A percentile compares a stretch with the other conserved stretches of the same genome.
These are phyloP conservation scores for Asterophora parasitica DNA, from an alignment of 768 basidiomycete genomes.

Conservation along the genomic window DNA sequence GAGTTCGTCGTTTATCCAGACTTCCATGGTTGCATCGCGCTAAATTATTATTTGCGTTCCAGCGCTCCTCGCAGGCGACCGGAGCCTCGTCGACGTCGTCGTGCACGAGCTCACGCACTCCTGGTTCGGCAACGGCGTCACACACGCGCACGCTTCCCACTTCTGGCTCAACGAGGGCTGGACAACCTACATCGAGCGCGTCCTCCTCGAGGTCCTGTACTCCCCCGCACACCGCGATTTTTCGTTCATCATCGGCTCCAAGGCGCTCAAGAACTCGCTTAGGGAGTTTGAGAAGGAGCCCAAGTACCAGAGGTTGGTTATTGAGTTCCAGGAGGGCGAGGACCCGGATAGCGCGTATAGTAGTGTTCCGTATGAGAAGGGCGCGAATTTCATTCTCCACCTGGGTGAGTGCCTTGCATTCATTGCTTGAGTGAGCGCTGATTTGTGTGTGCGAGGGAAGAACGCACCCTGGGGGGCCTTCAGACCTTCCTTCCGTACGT, in stretches of 20 bases:
- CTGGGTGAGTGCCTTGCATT: conserved; percentile 66
- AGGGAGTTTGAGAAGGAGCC: conserved; percentile 53
- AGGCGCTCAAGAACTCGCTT: conserved; percentile 68
- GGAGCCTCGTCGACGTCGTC: conserved; percentile 81
- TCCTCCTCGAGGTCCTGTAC: conserved; percentile 66
- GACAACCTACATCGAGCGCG: conserved; percentile 90
- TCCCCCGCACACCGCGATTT: conserved; percentile 77
- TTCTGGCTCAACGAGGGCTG: conserved; percentile 93
- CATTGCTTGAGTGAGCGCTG: background rate
- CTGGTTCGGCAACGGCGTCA: conserved; percentile 91
- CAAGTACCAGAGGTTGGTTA: conserved; percentile 76
- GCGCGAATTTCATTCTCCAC: conserved; percentile 81
- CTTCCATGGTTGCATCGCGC: background rate
- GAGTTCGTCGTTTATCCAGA: conserved; percentile 39
- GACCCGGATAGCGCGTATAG: conserved; percentile 77
- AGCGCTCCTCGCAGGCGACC: conserved; percentile 86
- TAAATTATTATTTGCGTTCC: background rate
- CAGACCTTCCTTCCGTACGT: conserved; percentile 84
- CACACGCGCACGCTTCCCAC: conserved; percentile 70
- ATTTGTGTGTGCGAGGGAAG: conserved; percentile 25
- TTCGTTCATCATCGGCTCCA: conserved; percentile 71
- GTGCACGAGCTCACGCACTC: conserved; percentile 86
- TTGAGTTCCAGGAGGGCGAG: conserved; percentile 68
- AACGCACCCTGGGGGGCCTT: conserved; percentile 73
- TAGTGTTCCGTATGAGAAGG: conserved; percentile 82